Conservation (phyloP, 2,329 filamentous ascomycete species). For the Calycina marina region DNA sequence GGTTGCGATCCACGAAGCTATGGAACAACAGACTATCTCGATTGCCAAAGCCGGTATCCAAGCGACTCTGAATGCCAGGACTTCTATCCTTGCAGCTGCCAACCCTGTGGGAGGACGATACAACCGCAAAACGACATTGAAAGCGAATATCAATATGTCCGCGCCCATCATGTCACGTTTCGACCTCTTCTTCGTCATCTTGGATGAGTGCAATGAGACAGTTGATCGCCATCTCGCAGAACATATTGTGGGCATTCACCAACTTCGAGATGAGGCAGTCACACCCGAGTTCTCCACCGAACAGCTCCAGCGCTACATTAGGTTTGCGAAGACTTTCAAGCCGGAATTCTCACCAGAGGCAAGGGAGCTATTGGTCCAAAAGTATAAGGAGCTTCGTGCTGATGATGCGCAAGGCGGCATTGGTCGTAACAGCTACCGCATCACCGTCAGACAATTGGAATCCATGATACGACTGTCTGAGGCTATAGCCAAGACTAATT, state of each 20-base stretch:
- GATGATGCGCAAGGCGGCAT: constrained; percentile 91
- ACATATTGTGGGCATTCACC: constrained; percentile 90
- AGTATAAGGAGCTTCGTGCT: constrained; percentile 87
- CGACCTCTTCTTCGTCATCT: constrained; percentile 93
- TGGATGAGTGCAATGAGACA: constrained; percentile 89
- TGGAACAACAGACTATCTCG: constrained; percentile 99
- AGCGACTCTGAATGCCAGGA: constrained; percentile 89
- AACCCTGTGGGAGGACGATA: constrained; percentile 96
- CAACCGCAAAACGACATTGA: constrained; percentile 85
- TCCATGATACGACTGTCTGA: constrained; percentile 91
- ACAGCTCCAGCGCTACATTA: constrained; percentile 91
- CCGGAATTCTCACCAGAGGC: constrained; percentile 85
- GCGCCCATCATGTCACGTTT: constrained; percentile 99
- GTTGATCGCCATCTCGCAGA: constrained; percentile 83
- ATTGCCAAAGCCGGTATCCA: constrained; percentile 98
- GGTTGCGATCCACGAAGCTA: constrained; percentile 98
- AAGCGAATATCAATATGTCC: constrained; percentile 96
- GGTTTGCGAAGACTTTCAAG: constrained; percentile 87
- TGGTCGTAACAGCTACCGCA: constrained; percentile 89
- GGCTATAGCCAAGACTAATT: constrained; percentile 97
- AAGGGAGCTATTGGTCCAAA: constrained; percentile 69
- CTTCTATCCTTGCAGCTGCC: constrained; percentile 86
- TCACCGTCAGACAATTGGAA: constrained; percentile 91
- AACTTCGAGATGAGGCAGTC: constrained; percentile 80
- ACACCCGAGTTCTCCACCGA: constrained; percentile 91